phyloP scores from a whole-genome alignment of 1,284 basidiomycete species.

The Microbotryum silenes-acaulis region DNA sequence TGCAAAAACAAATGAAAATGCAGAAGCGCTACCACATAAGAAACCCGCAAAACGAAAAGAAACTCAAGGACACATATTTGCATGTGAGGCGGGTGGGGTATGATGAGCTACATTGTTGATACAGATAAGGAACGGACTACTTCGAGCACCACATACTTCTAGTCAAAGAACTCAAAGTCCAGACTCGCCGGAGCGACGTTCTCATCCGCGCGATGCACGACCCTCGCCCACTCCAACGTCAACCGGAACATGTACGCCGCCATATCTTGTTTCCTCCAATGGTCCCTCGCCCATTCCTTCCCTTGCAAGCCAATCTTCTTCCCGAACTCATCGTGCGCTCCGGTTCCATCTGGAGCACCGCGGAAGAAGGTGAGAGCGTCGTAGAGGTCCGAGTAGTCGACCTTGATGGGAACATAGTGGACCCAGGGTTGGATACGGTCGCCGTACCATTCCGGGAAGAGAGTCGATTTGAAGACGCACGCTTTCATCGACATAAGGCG shows the following conservation, averaged over 20 bases:
- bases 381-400: constrained; percentile 43
- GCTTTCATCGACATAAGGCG: constrained; percentile 36
- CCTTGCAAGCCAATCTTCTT: constrained; percentile 23
- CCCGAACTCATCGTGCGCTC: constrained; percentile 23
- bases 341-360: constrained; percentile 34
- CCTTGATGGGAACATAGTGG: constrained; percentile 37
- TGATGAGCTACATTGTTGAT: no score
- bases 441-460: constrained; percentile 37
- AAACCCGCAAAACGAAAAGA: no score
- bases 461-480: constrained; percentile 34
- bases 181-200: constrained; percentile 11
- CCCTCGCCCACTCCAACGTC: constrained; percentile 26
- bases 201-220: constrained; percentile 23
- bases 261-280: constrained; percentile 30
- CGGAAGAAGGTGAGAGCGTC: constrained; percentile 54
- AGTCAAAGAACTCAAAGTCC: constrained; percentile 18
- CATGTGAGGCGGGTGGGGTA: no score
- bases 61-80: no score
- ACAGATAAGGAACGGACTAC: neutral
- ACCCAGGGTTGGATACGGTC: constrained; percentile 36
- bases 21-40: no score
- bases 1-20: no score
- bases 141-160: neutral
- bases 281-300: constrained; percentile 28
- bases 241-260: constrained; percentile 30